These are phyloP conservation scores for Talaromyces sp. DNA, from an alignment of 2,329 filamentous ascomycete species.

Conservation along the genomic window DNA sequence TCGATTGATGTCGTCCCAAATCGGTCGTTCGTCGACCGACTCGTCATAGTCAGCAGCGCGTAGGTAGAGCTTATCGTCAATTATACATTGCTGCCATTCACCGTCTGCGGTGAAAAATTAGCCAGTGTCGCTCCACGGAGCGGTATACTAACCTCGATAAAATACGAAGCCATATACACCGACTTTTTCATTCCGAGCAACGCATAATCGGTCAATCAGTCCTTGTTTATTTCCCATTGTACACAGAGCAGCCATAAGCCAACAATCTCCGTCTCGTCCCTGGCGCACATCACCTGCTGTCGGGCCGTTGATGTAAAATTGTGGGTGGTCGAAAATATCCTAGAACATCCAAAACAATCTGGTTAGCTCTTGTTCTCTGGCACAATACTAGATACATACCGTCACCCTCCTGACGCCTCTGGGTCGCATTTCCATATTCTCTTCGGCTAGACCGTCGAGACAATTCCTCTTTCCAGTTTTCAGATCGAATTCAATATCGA, in stretches of 20 bases:
- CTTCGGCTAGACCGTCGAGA: conserved; percentile 46
- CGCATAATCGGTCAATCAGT: conserved; percentile 70
- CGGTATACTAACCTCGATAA: conserved; percentile 54
- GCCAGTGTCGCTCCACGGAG: not conserved
- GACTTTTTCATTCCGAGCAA: conserved; percentile 67
- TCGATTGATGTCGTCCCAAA: conserved; percentile 72
- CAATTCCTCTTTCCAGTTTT: conserved; percentile 57
- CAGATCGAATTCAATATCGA: conserved; percentile 76
- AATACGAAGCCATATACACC: conserved; percentile 87
- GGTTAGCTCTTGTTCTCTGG: not conserved
- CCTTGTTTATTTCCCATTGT: conserved; percentile 71
- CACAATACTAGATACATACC: conserved; percentile 33
- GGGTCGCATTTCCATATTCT: conserved; percentile 50
- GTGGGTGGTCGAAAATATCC: conserved; percentile 73
- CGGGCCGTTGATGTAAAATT: conserved; percentile 75
- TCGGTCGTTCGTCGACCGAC: conserved; percentile 67
- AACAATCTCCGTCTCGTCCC: conserved; percentile 76
- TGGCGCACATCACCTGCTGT: conserved; percentile 76
- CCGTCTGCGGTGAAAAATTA: conserved; percentile 54
- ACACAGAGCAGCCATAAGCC: conserved; percentile 77
- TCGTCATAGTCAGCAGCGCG: conserved; percentile 80
- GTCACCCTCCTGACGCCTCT: conserved; percentile 71
- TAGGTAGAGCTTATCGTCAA: conserved; percentile 86
- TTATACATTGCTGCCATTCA: conserved; percentile 87
- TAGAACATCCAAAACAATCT: conserved; percentile 32